Evolutionary conservation across 2,329 filamentous ascomycete genomes (phyloP), one percentile per base, ranked within the genome.

Genomic region (Helicocarpus griseus): DNA sequence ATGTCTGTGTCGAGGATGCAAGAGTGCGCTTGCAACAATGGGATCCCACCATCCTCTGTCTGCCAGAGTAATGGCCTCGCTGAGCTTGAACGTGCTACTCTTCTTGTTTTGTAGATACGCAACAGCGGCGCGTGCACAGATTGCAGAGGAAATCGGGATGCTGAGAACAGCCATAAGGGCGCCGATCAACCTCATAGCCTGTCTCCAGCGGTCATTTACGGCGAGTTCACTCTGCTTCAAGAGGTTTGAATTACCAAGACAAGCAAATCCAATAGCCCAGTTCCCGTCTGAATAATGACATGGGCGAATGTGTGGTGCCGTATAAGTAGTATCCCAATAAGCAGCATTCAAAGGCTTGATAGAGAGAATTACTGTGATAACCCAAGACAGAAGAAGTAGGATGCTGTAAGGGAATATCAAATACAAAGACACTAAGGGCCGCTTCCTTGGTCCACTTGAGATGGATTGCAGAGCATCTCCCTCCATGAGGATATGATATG

Each of bases 41-140:
- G 49, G 49, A 21, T 51, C 49, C 49, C 38, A 46, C 49, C 50
- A 52, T 14, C 28, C 24, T 13, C 44, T 26, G 26, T 52, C 45
- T 9, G 50, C 50, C 19, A 52, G 31, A 38, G 50, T 44, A 45
- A 52, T 31, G 9, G 36, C 22, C 24, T 52, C 33, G 38, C 19
- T 26, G 39, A 50, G n/a, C 19, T 19, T 24, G 17, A 52, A 48
- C 13, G 40, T 46, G 17, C 28, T n/a, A 28, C 29, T 29, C 17
- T 21, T 13, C 38, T 35, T 36, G 17, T 40, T 48, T 28, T 52
- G 50, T 11, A 48, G 21, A 49, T 49, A 52, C 22, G 26, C 44
- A 2, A 52, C 50, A n/a, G 50, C 50, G 19, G 50, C 50, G 24
- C 50, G 41, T 7, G 50, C 50, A 49, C 50, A 52, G 6, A 52